phyloP scores from a whole-genome alignment of 257 asterid species.

The Mitragyna speciosa region DNA sequence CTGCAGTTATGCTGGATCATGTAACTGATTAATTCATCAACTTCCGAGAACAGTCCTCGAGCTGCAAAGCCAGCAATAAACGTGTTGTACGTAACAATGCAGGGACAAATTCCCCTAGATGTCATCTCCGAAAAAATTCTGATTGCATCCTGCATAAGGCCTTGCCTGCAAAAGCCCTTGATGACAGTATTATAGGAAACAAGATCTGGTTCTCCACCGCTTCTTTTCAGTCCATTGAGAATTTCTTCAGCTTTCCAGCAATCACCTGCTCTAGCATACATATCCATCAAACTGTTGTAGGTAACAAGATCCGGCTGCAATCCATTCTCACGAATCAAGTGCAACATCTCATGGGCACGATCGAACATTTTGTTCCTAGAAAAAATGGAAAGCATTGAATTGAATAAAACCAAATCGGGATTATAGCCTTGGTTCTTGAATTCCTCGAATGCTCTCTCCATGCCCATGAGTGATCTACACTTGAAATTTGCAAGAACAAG shows the following conservation, averaged over 20 bases:
- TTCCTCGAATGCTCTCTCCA: slow-evolving; percentile 93
- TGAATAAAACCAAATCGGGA: slow-evolving; percentile 76
- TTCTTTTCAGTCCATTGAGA: slow-evolving; percentile 54
- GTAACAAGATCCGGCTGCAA: slow-evolving; percentile 79
- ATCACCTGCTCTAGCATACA: slow-evolving; percentile 90
- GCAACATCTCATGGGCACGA: slow-evolving; percentile 71
- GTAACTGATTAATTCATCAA: slow-evolving; percentile 62
- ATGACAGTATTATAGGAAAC: slow-evolving; percentile 92
- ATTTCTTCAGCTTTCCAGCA: slow-evolving; percentile 96
- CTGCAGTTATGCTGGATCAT: slow-evolving; percentile 80
- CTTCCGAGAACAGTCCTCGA: slow-evolving; percentile 69
- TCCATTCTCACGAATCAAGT: slow-evolving; percentile 59
- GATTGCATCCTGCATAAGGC: slow-evolving; percentile 86
- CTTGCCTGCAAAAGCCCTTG: slow-evolving; percentile 92
- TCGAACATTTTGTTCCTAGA: slow-evolving; percentile 76
- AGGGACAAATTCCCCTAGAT: slow-evolving; percentile 66
- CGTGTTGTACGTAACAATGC: slow-evolving; percentile 82
- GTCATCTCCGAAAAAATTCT: slow-evolving; percentile 74
- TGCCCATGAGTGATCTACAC: slow-evolving; percentile 69
- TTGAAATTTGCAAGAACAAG: slow-evolving; percentile 76
- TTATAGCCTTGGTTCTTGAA: slow-evolving; percentile 68
- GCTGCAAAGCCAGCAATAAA: slow-evolving; percentile 78
- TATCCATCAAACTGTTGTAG: slow-evolving; percentile 89
- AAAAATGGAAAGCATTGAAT: slow-evolving; percentile 77
- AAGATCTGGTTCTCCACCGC: slow-evolving; percentile 72